Evolutionary conservation across 1,139 yeast species (phyloP), one percentile per base, ranked within the genome.

Genomic region (Pichia sp.): DNA sequence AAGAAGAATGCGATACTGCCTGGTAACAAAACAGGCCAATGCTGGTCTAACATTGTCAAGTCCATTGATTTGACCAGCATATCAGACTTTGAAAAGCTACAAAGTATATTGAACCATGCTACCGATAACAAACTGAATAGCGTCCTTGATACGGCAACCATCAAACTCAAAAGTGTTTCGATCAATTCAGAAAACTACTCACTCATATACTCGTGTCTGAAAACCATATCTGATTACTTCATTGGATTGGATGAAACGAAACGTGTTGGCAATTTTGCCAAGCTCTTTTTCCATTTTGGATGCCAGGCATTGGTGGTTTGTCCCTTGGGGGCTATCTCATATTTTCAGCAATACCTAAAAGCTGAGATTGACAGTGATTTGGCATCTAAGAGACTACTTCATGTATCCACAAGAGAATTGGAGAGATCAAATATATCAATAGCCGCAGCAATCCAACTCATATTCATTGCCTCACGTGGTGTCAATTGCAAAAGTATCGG

Each of bases 241-340:
- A 17, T 14, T n/a, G 12, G 9, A 9, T 11, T 8, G 8, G 18
- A 31, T 22, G 35, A 34, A 14, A 11, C 8, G 6, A 50, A 48
- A 30, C 39, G 56, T 12, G 10, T 33, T 3, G 22, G 15, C 10
- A 56, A 54, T 35, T 39, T 56, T 14, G 44, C 56, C 9, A 51
- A 49, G 25, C 27, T 57, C 13, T 38, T 46, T 5, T 54, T 50
- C 10, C 18, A 16, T 34, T 39, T 14, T 41, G 42, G 29, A 17
- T 37, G 12, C 27, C 27, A 10, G 31, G 30, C 27, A 20, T 33
- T 21, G 13, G 23, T 15, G 10, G 22, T 29, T 12, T 16, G 22
- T 9, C 11, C 32, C 2, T 6, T 3, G 5, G 6, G 12, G 10
- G 13, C 23, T 22, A 22, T 29, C 12, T 7, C 13, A 3, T 22